Base-by-base conservation (phyloP, 2,329 filamentous ascomycete genomes). In the Fusarium graminum region DNA sequence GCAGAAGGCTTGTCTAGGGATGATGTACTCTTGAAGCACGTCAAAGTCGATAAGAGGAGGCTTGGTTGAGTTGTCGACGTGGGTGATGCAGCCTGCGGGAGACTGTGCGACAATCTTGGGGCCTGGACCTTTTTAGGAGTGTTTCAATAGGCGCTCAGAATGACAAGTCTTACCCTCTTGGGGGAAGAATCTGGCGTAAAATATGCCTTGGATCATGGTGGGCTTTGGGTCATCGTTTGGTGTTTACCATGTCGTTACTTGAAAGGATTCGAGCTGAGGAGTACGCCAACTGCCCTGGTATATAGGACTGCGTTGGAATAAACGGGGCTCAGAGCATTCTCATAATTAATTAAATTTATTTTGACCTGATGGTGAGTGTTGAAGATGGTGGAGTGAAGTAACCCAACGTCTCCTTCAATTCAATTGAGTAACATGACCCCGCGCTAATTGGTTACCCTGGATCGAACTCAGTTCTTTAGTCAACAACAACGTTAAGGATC, bases 1-100 rank as follows among this genome's bases (percentile, higher is more conserved):
- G 84, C 94, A 97, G 75, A 99, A 95, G 73, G 94, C 92, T 78
- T 97, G 93, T 52, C 92, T 91, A 17, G 95, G 95, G 73, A 99
- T 97, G 74, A 99, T 90, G 81, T 97, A 97, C 76, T 94, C 90
- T 16, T 92, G 92, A 69, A 98, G 86, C 50, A 92, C 89, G 67
- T 92, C 88, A 79, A 97, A 98, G 78, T 93, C 89, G 74, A 97
- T 87, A 65, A 97, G 87, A 4, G 90, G 89, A 12, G 83, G 47
- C 52, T 76, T 80, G 58, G 69, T 54, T 70, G 76, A 68, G 73
- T 69, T 68, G 67, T 80, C 70, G 59, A 75, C 59, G 67, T 78
- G 55, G 74, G 88, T 86, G 67, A 89, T 87, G 76, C 86, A 89
- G 60, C 87, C 87, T 25, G 85, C 84, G 1, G 86, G 87, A 29